Evolutionary conservation across 164 flowering plant genomes (phyloP).

Genomic region (Vitis riparia): DNA sequence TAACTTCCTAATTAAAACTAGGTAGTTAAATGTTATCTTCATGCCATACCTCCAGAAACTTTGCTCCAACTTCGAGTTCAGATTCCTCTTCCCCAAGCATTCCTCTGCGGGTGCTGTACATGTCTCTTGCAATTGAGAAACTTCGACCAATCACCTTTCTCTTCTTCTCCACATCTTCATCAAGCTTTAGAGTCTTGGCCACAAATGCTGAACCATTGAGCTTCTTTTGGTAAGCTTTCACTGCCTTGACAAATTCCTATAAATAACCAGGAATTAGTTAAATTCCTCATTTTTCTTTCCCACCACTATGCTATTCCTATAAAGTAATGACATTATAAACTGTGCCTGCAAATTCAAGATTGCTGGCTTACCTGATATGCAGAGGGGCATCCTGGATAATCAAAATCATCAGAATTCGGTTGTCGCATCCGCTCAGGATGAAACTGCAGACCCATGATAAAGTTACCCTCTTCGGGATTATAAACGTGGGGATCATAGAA

Average conservation of each 20-base stretch:
- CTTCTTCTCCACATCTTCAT: background rate
- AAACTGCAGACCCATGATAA: slow-evolving; percentile 92
- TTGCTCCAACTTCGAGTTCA: background rate
- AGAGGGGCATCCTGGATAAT: background rate
- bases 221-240: background rate
- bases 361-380: background rate
- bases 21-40: too few relatives aligned
- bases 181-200: background rate
- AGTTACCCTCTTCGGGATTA: slow-evolving; percentile 91
- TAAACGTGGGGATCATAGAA: slow-evolving; percentile 91
- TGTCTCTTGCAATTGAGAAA: background rate
- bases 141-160: background rate
- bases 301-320: background rate
- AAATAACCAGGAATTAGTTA: background rate
- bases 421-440: slow-evolving; percentile 92
- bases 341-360: background rate
- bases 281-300: background rate
- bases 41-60: background rate
- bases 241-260: background rate
- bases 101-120: background rate
- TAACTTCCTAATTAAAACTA: too few relatives aligned
- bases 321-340: background rate
- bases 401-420: slow-evolving; percentile 3
- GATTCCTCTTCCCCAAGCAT: background rate
- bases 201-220: background rate